Evolutionary conservation across 2,329 filamentous ascomycete genomes (phyloP).

Genomic region (Geosmithia flava): DNA sequence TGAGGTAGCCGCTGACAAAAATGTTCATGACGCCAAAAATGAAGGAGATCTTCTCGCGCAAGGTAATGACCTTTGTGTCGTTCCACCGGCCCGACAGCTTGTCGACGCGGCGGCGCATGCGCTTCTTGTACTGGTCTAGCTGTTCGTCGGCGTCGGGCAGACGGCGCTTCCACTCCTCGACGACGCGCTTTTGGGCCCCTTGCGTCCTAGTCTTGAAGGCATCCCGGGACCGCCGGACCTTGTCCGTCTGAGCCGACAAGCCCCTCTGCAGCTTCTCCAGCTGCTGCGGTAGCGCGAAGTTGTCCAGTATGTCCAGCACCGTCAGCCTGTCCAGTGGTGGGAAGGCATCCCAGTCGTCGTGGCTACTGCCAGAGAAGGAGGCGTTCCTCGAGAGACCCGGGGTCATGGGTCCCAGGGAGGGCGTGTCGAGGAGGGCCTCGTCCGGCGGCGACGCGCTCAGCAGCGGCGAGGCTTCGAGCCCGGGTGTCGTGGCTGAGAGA

Average conservation of each 20-base stretch:
- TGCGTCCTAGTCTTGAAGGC: constrained; percentile 64
- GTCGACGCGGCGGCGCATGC: constrained; percentile 83
- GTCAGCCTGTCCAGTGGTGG: constrained; percentile 82
- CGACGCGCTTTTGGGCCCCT: constrained; percentile 75
- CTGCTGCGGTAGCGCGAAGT: constrained; percentile 79
- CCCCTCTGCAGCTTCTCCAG: constrained; percentile 83
- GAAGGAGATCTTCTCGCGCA: constrained; percentile 90
- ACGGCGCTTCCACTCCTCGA: constrained; percentile 83
- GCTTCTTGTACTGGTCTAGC: constrained; percentile 77
- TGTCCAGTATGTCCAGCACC: constrained; percentile 88
- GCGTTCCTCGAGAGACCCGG: constrained; percentile 56
- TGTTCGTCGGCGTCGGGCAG: constrained; percentile 84
- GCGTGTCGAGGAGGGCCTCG: constrained; percentile 32
- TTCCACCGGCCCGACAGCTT: constrained; percentile 78
- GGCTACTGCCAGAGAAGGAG: constrained; percentile 75
- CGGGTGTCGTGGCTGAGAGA: neutral
- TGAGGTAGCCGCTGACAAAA: constrained; percentile 88
- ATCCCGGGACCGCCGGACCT: constrained; percentile 71
- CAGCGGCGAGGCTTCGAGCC: constrained; percentile 6
- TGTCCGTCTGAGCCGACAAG: constrained; percentile 71
- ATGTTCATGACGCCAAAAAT: constrained; percentile 96
- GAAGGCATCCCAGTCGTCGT: constrained; percentile 78
- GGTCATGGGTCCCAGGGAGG: constrained; percentile 32
- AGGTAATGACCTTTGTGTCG: constrained; percentile 75
- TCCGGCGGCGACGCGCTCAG: constrained; percentile 28